Evolutionary conservation across 2,329 filamentous ascomycete species (phyloP), one percentile per base, ranked within the genome.

Genomic region (Parasarocladium wereldwijsianum): DNA sequence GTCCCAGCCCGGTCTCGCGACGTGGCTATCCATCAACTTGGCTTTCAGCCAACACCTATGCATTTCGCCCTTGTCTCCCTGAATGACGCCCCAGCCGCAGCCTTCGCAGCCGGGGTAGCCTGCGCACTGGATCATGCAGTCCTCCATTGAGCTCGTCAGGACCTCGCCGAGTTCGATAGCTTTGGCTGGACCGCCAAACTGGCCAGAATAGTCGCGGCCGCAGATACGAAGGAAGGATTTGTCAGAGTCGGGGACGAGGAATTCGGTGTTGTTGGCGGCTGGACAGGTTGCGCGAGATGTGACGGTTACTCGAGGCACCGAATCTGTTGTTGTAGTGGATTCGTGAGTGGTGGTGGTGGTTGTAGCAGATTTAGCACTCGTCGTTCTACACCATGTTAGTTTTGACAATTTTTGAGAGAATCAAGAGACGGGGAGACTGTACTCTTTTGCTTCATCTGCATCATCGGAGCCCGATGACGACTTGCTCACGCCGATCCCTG

Each of bases 21-120:
- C 35, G 25, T 52, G 51, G 3, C 46, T 32, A 24, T 36, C 39
- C 29, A 38, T 45, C 35, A 64, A 35, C 19, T 49, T 41, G 6
- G 44, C 45, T 42, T 64, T 64, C 32, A 64, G 36, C 51, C 52
- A 64, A 39, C 60, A 64, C 5, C 47, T 45, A 31, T 58, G 57
- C 32, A 52, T 45, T 21, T 44, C 43, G 2, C 51, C 51, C 8
- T 44, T 34, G 25, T 60, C 58, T n/a, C 55, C 54, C 1, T 50
- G 37, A 7, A 60, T 44, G 28, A 53, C 49, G 3, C 60, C 60
- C 60, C 60, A 64, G 8, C 57, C 54, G 28, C 51, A 58, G 5
- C 53, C 60, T 1, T 51, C 52, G 36, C 59, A 64, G 12, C 45
- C 47, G 3, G 39, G 28, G 8, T 49, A 53, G 5, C 48, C 49